Conservation (phyloP, 805 yeast species). For the Dipodascopsis uninucleata region DNA sequence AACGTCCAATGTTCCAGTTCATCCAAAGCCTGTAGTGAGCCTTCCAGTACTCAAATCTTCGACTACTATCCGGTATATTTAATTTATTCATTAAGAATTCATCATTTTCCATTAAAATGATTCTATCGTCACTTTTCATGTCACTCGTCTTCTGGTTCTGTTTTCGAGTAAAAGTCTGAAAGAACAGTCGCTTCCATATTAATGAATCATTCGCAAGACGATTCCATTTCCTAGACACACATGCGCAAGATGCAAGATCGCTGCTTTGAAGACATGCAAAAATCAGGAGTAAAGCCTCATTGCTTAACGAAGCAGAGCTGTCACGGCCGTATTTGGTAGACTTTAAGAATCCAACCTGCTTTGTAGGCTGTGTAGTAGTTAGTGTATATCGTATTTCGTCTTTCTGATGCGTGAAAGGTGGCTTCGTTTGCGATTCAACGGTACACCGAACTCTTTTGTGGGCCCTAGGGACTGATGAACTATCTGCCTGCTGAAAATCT, state of each 20-base stretch:
- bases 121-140: neutral
- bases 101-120: conserved; percentile 3
- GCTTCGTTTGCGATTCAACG: no score
- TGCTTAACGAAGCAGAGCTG: conserved; percentile 8
- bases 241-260: conserved; percentile 15
- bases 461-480: no score
- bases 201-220: conserved; percentile 12
- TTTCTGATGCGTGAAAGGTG: no score
- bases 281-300: conserved; percentile 20
- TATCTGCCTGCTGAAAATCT: no score
- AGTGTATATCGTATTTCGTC: no score
- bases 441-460: no score
- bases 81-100: neutral
- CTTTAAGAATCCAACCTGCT: no score
- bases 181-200: conserved; percentile 19
- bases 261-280: conserved; percentile 12
- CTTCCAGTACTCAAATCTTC: conserved; percentile 10
- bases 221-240: conserved; percentile 11
- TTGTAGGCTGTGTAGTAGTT: no score
- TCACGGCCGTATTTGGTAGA: no score
- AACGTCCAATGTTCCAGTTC: conserved; percentile 24
- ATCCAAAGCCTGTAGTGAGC: conserved; percentile 11
- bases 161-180: conserved; percentile 10
- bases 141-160: neutral
- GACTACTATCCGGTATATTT: neutral